A percentile compares a stretch with the other conserved stretches of the same genome.
phyloP scores from a whole-genome alignment of 768 basidiomycete genomes.

The Paxillus ammoniavirescens region DNA sequence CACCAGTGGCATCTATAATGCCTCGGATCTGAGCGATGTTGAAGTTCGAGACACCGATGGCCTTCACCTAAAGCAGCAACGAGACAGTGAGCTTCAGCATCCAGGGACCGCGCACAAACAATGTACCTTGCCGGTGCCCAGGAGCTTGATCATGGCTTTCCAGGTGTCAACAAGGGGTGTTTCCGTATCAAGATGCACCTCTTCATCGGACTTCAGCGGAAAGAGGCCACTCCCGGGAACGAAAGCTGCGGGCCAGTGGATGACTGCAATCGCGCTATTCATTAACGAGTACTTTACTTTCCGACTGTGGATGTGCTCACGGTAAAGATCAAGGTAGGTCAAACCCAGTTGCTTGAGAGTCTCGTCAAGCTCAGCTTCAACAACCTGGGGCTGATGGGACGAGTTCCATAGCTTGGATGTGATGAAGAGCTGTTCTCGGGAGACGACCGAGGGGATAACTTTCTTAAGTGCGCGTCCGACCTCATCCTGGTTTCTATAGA shows the following conservation, averaged over 20 bases:
- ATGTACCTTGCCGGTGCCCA: slow-evolving; percentile 62
- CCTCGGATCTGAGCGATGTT: slow-evolving; percentile 61
- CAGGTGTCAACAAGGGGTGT: slow-evolving; percentile 76
- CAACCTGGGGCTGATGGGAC: slow-evolving; percentile 60
- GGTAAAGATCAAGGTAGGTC: slow-evolving; percentile 80
- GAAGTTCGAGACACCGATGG: slow-evolving; percentile 85
- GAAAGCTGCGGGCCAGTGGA: slow-evolving; percentile 83
- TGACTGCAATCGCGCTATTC: slow-evolving; percentile 39
- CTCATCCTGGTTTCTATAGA: slow-evolving; percentile 79
- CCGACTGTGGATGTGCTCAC: slow-evolving; percentile 38
- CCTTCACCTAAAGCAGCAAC: slow-evolving; percentile 45
- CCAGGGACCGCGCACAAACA: background rate
- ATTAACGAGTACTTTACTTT: background rate
- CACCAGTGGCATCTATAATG: slow-evolving; percentile 66
- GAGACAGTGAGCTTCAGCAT: background rate
- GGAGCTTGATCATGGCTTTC: slow-evolving; percentile 74
- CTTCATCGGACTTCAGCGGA: slow-evolving; percentile 49
- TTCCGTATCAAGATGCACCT: slow-evolving; percentile 54
- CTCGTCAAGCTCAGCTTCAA: slow-evolving; percentile 74
- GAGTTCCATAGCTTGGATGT: slow-evolving; percentile 85
- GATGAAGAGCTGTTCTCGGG: slow-evolving; percentile 79
- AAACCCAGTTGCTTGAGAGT: slow-evolving; percentile 71
- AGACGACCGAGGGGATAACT: slow-evolving; percentile 73
- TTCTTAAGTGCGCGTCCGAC: slow-evolving; percentile 74
- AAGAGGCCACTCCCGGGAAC: slow-evolving; percentile 50